Evolutionary conservation across 305 asterid species (phyloP), one percentile per base, ranked within the genome.

Genomic region (Fraxinus albicans): DNA sequence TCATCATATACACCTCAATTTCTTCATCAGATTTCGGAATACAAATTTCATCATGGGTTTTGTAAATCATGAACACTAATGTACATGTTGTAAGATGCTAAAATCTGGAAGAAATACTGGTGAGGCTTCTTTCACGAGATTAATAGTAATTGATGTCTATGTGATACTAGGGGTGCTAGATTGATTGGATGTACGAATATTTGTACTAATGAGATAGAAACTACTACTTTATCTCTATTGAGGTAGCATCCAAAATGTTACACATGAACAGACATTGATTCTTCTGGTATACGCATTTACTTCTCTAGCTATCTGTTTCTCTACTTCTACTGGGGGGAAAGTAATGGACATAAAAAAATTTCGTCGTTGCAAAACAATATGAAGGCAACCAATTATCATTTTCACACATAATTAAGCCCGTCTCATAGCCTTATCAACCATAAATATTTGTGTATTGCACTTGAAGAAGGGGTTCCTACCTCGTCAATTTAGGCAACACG

Each of bases 1-100:
- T 75, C 72, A 65, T 31, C 76, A 40, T 65, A 40, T 65, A 77
- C 79, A 77, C 76, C 82, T 77, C 79, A 38, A 77, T 40, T 60
- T 60, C 31, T 5, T 50, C 63, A 50, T 50, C 63, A 50, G 63
- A 50, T 3, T 50, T 15, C 8, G 4, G 33, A 63, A 63, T 21
- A 21, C 69, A 21, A 63, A 63, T 63, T 25, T 63, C 72, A 63
- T 63, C 72, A 19, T 9, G 13, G 33, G 31, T 63, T 63, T 23
- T 63, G 33, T 21, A 21, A 23, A 63, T 63, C 31, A 63, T 21
- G 33, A 63, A 23, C 21, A 23, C 72, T 63, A 63, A 63, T 63
- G 72, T 23, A 23, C 17, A 63, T 63, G 23, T 63, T 23, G 70
- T 8, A 63, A 63, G 72, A 23, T 23, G 72, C 72, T 63, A 63